Base-by-base conservation (phyloP, 768 basidiomycete species). In the Leccinum pellstonianum region DNA sequence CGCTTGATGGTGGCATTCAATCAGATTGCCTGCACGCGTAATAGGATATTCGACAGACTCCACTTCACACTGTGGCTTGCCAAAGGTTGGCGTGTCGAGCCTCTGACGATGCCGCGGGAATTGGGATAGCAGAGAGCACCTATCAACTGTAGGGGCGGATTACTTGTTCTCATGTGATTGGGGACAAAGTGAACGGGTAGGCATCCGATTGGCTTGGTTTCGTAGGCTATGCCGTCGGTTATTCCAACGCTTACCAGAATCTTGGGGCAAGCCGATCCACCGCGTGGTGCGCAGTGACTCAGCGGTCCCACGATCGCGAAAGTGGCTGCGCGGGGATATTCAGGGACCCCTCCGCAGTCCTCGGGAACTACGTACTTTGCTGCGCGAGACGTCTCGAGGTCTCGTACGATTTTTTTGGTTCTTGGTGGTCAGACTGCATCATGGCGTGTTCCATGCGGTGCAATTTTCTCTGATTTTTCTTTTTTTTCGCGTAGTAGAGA, bases 271-370 rank as follows among this genome's bases (percentile, higher is more conserved):
- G 50, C 51, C 14, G 54, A 55, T 47, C 46, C 35, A 55, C 50
- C 50, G 33, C 33, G 43, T 19, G 43, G 43, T 46, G 11, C 43
- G 43, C 43, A 19, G 52, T 52, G 50, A 60, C 58, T 64, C 60
- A 37, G 59, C 57, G 0, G 8, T 60, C 56, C 7, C 58, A 55
- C 50, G 43, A 11, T 31, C 31, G 31, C 31, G 33, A 31, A 21
- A 49, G 49, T n/a, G 53, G 52, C 59, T 55, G 58, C 60, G 62
- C 49, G 14, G 15, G 49, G 14, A 25, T 52, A 48, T 9, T 57
- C 11, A 57, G 37, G 55, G 47, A 21, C 29, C 49, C 49, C 23
- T 62, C 69, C 69, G 69, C 48, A 52, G 56, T 59, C 58, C 53
- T 60, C 69, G 68, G 66, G 50, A 9, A 41, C 27, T 49, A 21